Evolutionary conservation across 169 alveolate genomes (phyloP), one percentile per base, ranked within the genome.

Genomic region (Plasmodium relictum): DNA sequence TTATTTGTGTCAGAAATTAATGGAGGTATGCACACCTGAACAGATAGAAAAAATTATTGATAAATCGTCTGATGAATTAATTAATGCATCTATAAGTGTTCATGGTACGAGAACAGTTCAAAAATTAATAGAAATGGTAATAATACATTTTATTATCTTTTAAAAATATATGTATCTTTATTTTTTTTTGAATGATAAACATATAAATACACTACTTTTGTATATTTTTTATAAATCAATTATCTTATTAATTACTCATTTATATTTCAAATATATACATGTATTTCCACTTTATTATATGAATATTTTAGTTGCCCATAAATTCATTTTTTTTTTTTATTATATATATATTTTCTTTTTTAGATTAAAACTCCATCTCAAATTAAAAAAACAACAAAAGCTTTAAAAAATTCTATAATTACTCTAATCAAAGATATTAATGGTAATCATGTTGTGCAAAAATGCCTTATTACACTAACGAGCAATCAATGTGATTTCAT

Each of bases 31-130:
- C 54, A 73, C 87, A 41, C 65, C 92, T 20, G 92, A 68, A 16
- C 95, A 89, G 65, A 78, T 96, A 48, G 85, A 87, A 42, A 65
- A 45, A 78, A 93, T 96, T 10, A 83, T 97, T 59, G 91, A 94
- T 42, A 74, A 88, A 44, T 88, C 96, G 2, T 93, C 95, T 39
- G 95, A 96, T 56, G 85, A 88, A 62, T 89, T 98, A 45, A 41
- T 94, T 5, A 73, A 90, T 14, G 94, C 97, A 1, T 95, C 98
- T 22, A 91, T 97, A 52, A 96, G 97, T 73, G 96, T 95, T 89
- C 98, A 97, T 88, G 99, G 99, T 6, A 98, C 99, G 0, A 88
- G 99, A 42, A 96, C 99, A 0, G 96, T 97, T 50, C 98, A 98
- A 92, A 96, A 96, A 87, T 86, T 98, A 50, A 95, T 98, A 52